Evolutionary conservation across 2,329 filamentous ascomycete species (phyloP), one percentile per base, ranked within the genome.

Genomic region (Domatiomyces globalis): DNA sequence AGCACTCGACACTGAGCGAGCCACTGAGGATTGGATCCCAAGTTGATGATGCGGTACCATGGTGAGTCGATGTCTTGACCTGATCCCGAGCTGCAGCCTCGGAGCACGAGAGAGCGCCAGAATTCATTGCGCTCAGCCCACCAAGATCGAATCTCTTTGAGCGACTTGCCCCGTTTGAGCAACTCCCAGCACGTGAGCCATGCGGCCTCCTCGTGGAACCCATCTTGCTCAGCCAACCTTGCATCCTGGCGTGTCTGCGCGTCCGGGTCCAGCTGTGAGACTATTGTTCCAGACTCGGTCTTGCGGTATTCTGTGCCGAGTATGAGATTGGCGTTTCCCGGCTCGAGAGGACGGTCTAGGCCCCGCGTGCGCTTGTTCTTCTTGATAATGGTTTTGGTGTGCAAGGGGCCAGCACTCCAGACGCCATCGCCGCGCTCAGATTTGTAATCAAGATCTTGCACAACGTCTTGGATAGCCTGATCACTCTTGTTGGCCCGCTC

Each of bases 161-260:
- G 79, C 55, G 75, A 80, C 58, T 80, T 82, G n/a, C 92, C 92
- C 45, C 88, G 81, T 47, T 90, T 81, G 49, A 98, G 73, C 73
- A 95, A 85, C 66, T 95, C 87, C 72, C 88, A 96, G 68, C 87
- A 92, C n/a, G 86, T 84, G 54, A 89, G 76, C 89, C 92, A 96
- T 46, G 94, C 85, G 2, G 88, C 85, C 49, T 84, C 80, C 69
- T 98, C 92, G 56, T 90, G 92, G 62, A 83, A 89, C 58, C 87
- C 81, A 63, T 98, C 92, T 61, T 89, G 80, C 20, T 81, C 78
- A 63, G 94, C 84, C 43, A 96, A 72, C 48, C 76, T 80, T 50
- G 85, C 79, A 47, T 76, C 76, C 66, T 96, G 89, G 54, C 92
- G 79, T 39, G 81, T 82, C n/a, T 81, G 75, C 5, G 88, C 87